phyloP scores from a whole-genome alignment of 768 basidiomycete species.

The Nevesoporus exiguus region DNA sequence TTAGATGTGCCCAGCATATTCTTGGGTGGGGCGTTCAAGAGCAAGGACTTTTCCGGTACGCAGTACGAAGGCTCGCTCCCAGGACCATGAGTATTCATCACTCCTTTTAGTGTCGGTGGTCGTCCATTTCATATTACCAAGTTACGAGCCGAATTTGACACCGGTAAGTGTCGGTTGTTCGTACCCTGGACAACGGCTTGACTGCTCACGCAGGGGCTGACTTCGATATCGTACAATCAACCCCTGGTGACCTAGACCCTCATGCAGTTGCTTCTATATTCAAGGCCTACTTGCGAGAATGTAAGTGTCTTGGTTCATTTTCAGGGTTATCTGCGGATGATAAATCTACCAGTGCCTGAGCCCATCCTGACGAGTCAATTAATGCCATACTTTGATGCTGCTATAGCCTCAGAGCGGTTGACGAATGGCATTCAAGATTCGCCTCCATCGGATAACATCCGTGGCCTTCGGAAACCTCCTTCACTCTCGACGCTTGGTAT shows the following conservation, averaged over 20 bases:
- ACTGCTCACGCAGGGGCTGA: conserved; percentile 61
- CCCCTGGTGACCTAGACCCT: conserved; percentile 87
- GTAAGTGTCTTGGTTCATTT: conserved; percentile 47
- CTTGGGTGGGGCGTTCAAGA: conserved; percentile 81
- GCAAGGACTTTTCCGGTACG: conserved; percentile 82
- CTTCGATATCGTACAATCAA: conserved; percentile 73
- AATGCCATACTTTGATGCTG: conserved; percentile 74
- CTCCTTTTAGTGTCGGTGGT: conserved; percentile 64
- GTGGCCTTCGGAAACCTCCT: conserved; percentile 65
- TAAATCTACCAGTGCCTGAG: conserved; percentile 66
- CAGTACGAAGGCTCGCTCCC: conserved; percentile 4
- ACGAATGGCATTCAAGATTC: conserved; percentile 28
- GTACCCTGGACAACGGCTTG: neutral
- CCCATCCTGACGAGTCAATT: conserved; percentile 75
- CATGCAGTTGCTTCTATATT: conserved; percentile 92
- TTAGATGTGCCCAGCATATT: conserved; percentile 80
- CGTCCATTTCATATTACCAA: conserved; percentile 76
- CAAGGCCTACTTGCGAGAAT: conserved; percentile 88
- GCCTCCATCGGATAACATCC: conserved; percentile 35
- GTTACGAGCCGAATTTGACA: conserved; percentile 78
- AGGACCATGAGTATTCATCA: conserved; percentile 3
- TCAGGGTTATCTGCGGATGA: conserved; percentile 1
- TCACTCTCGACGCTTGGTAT: conserved; percentile 77
- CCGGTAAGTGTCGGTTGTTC: conserved; percentile 42
- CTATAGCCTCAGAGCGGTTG: conserved; percentile 53